Base-by-base conservation (phyloP, 345 rosid species). In the Eutrema heterophyllum region DNA sequence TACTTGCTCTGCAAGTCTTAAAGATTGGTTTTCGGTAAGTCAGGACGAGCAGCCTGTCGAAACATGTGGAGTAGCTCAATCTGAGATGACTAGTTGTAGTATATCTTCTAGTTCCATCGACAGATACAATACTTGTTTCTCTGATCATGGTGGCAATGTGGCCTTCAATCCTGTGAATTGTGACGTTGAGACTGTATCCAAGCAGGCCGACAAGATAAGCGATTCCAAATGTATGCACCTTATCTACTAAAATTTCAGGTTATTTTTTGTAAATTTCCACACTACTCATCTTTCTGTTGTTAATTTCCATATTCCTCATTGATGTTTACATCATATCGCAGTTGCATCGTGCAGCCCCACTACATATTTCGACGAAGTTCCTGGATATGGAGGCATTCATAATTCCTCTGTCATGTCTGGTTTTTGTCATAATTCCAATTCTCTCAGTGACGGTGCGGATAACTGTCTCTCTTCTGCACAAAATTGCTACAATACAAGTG, bases 21-120 rank as follows among this genome's bases (percentile, higher is more conserved):
- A 79, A 30, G 84, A 82, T 30, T 84, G 83, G 81, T 69, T 35
- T 78, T 54, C 74, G 0, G 46, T 53, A 51, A 41, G 69, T 49
- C 81, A 61, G 49, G 83, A 64, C 35, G 74, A 68, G 74, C 81
- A 55, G 36, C 74, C 40, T 30, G 43, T 53, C 4, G 81, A 82
- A 63, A 60, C 74, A 71, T 73, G 62, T 64, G 80, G 80, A 46
- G 78, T 78, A n/a, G 72, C 75, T 68, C 81, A 78, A 39, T 67
- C 74, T 58, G 84, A 82, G 70, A 83, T 83, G 44, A 77, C 77
- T 33, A 74, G 81, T 77, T 79, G 84, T 69, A 81, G 84, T 73
- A 77, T 80, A 13, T 68, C 81, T 32, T 80, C 88, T 78, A 76
- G 79, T 74, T 81, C 83, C 45, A 52, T 76, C 61, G 82, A 78